Conservation (phyloP, 768 basidiomycete species). For the Tulasnella sp. region DNA sequence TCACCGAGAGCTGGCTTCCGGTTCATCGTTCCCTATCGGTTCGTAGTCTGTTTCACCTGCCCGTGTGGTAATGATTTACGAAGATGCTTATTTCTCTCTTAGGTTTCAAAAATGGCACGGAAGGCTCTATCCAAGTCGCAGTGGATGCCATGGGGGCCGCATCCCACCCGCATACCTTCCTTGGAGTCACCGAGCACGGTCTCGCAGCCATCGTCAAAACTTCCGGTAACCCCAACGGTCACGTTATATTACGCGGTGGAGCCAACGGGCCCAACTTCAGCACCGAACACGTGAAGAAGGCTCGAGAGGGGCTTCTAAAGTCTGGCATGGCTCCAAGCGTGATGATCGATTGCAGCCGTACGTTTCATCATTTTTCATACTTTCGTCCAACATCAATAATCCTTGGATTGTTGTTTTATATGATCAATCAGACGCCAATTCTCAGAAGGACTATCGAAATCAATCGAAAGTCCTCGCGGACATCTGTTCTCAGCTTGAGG, state of each 20-base stretch:
- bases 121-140: constrained; percentile 78
- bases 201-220: constrained; percentile 95
- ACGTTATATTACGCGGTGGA: constrained; percentile 92
- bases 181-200: constrained; percentile 46
- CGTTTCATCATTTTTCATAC: constrained; percentile 25
- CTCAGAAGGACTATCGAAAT: constrained; percentile 87
- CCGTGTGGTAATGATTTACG: neutral
- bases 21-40: constrained; percentile 88
- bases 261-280: constrained; percentile 84
- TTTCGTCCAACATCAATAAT: neutral
- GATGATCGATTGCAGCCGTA: constrained; percentile 83
- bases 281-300: constrained; percentile 56
- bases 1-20: constrained; percentile 91
- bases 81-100: constrained; percentile 1
- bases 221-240: constrained; percentile 70
- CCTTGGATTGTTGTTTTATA: neutral
- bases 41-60: neutral
- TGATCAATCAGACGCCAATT: constrained; percentile 73
- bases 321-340: constrained; percentile 50
- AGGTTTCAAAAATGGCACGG: constrained; percentile 98
- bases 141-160: constrained; percentile 94
- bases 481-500: constrained; percentile 62
- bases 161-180: constrained; percentile 89
- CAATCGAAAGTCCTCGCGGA: constrained; percentile 70
- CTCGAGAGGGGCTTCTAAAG: constrained; percentile 53